A percentile compares a stretch with the other conserved stretches of the same genome.
Conservation (phyloP, 106 monocot species). For the Dioscorea zingiberensis region DNA sequence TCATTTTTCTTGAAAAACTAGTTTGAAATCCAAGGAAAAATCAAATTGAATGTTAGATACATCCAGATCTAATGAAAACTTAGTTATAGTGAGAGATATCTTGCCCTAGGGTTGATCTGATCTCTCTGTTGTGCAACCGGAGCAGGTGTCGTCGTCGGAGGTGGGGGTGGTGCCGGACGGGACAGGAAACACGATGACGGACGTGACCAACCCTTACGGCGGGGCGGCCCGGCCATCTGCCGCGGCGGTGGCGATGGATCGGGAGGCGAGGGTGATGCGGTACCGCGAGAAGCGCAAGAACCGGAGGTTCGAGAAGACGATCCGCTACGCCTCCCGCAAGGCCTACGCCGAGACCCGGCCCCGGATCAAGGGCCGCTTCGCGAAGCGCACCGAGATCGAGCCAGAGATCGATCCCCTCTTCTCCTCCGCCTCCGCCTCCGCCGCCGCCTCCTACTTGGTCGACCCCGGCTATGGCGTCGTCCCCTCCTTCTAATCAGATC, state of each 20-base stretch:
- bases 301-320: conserved; percentile 65
- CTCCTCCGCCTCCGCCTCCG: conserved; percentile 11
- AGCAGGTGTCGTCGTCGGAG: conserved; percentile 33
- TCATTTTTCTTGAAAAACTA: no score
- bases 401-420: conserved; percentile 17
- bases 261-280: conserved; percentile 60
- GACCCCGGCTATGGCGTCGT: conserved; percentile 36
- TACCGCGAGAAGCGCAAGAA: conserved; percentile 68
- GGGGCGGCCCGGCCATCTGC: neutral
- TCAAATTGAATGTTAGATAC: neutral
- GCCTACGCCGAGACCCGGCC: conserved; percentile 69
- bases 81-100: no score
- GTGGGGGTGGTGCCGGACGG: conserved; percentile 33
- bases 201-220: conserved; percentile 18
- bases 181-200: conserved; percentile 1
- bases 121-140: neutral
- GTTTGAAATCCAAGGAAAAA: no score
- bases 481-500: conserved; percentile 26
- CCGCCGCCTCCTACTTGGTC: neutral
- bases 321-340: conserved; percentile 66
- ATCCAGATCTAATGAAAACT: neutral
- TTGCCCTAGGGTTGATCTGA: neutral
- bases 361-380: conserved; percentile 56
- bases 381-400: conserved; percentile 34
- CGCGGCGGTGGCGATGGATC: conserved; percentile 15